phyloP scores from a whole-genome alignment of 192 early-diverging fungal species.

The Pilaira anomala region DNA sequence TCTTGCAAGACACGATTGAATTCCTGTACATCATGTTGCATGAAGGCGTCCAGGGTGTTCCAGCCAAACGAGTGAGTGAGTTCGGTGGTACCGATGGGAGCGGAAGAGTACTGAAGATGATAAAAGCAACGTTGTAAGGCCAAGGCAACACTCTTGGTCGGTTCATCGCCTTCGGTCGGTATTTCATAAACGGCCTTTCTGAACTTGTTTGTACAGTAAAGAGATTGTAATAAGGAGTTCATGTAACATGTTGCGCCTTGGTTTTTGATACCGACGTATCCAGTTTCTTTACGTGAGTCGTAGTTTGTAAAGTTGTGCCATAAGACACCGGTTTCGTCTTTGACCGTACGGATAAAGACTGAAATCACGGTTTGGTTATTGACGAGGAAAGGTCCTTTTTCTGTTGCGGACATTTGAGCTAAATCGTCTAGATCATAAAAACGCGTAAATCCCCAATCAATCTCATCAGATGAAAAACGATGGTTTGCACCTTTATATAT shows the following conservation, averaged over 20 bases:
- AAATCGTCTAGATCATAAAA: constrained; percentile 62
- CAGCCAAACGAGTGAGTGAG: constrained; percentile 98
- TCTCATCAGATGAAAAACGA: constrained; percentile 75
- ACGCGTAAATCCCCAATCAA: constrained; percentile 95
- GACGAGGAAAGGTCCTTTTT: constrained; percentile 61
- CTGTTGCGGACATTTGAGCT: constrained; percentile 33
- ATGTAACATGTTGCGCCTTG: constrained; percentile 99
- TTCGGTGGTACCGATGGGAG: constrained; percentile 86
- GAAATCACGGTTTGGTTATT: constrained; percentile 62
- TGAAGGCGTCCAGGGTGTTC: constrained; percentile 92
- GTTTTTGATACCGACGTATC: constrained; percentile 92
- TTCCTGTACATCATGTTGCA: constrained; percentile 98
- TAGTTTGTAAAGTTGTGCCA: constrained; percentile 81
- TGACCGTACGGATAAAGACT: constrained; percentile 70
- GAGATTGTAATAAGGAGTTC: constrained; percentile 95
- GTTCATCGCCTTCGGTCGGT: constrained; percentile 85
- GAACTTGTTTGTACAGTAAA: constrained; percentile 94
- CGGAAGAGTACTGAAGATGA: constrained; percentile 72
- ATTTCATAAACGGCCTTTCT: constrained; percentile 91
- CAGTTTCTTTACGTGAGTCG: constrained; percentile 86
- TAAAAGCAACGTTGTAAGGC: constrained; percentile 96
- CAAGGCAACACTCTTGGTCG: constrained; percentile 80
- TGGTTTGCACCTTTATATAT: constrained; percentile 69
- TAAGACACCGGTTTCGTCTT: constrained; percentile 87
- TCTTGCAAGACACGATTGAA: constrained; percentile 97